Percentiles rank a stretch among this genome's conserved stretches.
Evolutionary conservation across 163 green algal species (phyloP).

Genomic region (Prototheca wickerhamii): DNA sequence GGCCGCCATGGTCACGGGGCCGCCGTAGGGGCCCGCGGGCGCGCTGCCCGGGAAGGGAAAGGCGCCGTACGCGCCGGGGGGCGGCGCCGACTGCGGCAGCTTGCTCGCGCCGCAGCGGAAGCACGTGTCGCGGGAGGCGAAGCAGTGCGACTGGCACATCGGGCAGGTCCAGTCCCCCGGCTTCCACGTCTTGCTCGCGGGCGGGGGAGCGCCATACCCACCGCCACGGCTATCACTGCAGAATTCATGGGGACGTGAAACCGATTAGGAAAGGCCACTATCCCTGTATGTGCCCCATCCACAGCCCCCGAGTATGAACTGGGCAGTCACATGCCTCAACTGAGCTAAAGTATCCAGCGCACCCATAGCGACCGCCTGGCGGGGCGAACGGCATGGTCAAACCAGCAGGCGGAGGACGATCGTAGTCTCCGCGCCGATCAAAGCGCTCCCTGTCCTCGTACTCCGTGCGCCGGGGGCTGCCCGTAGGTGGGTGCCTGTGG

Average conservation of each 20-base stretch:
- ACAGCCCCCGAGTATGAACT: too few species aligned
- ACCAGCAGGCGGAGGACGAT: too few species aligned
- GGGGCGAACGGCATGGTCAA: too few species aligned
- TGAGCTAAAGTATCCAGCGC: background rate
- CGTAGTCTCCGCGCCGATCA: too few species aligned
- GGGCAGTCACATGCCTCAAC: too few species aligned
- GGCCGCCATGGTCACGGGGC: background rate
- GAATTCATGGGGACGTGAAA: background rate
- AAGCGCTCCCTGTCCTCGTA: too few species aligned
- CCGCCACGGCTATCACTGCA: background rate
- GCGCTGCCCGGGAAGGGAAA: background rate
- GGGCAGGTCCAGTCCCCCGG: background rate
- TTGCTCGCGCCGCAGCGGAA: slow-evolving; percentile 26
- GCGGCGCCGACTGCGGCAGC: background rate
- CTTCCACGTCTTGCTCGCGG: background rate
- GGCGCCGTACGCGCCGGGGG: background rate
- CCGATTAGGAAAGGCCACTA: too few species aligned
- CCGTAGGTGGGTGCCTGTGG: too few species aligned
- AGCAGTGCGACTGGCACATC: slow-evolving; percentile 22
- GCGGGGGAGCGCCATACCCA: background rate
- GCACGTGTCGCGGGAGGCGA: slow-evolving; percentile 34
- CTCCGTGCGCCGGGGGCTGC: too few species aligned
- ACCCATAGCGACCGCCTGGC: background rate
- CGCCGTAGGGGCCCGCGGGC: too few species aligned
- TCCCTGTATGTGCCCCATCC: too few species aligned